Base-by-base conservation (phyloP, 1,139 yeast genomes). In the Sugiyamaella sp. region DNA sequence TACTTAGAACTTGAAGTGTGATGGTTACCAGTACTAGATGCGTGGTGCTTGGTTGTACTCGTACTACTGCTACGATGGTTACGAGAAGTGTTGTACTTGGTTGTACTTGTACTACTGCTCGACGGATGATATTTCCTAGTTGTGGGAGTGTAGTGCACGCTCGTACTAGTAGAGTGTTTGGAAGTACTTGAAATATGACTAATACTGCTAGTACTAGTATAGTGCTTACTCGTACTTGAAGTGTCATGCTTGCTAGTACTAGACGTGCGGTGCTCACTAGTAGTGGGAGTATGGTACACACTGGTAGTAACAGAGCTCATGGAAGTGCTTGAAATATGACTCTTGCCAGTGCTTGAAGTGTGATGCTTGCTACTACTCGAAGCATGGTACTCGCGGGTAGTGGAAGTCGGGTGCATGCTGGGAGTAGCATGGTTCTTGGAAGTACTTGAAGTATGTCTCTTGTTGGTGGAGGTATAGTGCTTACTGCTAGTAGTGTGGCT, bases 321-420 rank as follows among this genome's bases (percentile, higher is more conserved):
- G n/a, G 14, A 8, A 29, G 35, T 8, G 4, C 14, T 5, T 29
- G 35, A 12, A 5, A 14, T 12, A 8, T 29, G 35, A 12, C n/a
- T 12, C 14, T 5, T 29, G n/a, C 35, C n/a, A 12, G 35, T 29
- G n/a, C 35, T 29, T 29, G 35, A 10, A 12, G 14, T 17, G 17
- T 38, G 41, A 21, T 38, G 41, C 20, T 20, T 38, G 24, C 41
- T 17, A 38, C 21, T 38, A 38, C 17, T 17, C 8, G 24, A 14
- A 38, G 41, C 9, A 9, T 25, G 29, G 29, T 25, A 9, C 9
- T 25, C 9, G 21, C 5, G 10, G 17, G 41, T 38, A 38, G 21
- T 38, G 20, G 41, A 16, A 38, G 41, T 17, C 21, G n/a, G 41
- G 41, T 38, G 41, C 41, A 6, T 25, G 29, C n/a, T n/a, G n/a